Evolutionary conservation across 768 basidiomycete genomes (phyloP).

Genomic region (Leucocoprinus birnbaumii): DNA sequence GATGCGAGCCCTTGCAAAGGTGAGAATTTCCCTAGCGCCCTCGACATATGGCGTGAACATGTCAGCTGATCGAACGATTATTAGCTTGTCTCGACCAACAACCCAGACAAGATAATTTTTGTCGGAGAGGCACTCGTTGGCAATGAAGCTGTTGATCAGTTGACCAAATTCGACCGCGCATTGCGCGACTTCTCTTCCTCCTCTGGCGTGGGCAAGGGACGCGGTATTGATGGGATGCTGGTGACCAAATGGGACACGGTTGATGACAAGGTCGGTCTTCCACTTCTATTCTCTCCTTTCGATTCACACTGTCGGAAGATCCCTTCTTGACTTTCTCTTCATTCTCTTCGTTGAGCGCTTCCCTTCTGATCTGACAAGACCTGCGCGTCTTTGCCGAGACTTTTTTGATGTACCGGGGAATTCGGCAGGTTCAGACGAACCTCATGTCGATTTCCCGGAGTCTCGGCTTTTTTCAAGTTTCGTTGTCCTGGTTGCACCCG

Average conservation of each 20-base stretch:
- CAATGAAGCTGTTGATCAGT: constrained; percentile 97
- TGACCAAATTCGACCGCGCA: constrained; percentile 94
- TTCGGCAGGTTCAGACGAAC: too few relatives aligned
- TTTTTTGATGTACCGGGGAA: too few relatives aligned
- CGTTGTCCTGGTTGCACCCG: background rate
- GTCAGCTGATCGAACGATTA: constrained; percentile 1
- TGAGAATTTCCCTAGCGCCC: constrained; percentile 21
- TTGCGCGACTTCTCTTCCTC: constrained; percentile 88
- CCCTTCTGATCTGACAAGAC: too few relatives aligned
- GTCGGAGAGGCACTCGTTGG: constrained; percentile 98
- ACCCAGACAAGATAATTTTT: constrained; percentile 95
- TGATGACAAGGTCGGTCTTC: constrained; percentile 77
- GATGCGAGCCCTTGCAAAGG: constrained; percentile 98
- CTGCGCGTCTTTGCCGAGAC: too few relatives aligned
- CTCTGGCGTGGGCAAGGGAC: constrained; percentile 62
- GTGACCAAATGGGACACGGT: constrained; percentile 99
- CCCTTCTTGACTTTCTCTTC: background rate
- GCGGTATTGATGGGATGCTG: constrained; percentile 97
- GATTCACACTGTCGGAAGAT: background rate
- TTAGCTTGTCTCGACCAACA: constrained; percentile 89
- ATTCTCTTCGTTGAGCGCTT: background rate
- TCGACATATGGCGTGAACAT: background rate
- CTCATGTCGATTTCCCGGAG: too few relatives aligned
- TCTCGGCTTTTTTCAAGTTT: background rate
- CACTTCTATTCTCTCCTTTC: background rate